Evolutionary conservation across 2,329 filamentous ascomycete genomes (phyloP), one percentile per base, ranked within the genome.

Genomic region (Cadophora luteo-olivacea): DNA sequence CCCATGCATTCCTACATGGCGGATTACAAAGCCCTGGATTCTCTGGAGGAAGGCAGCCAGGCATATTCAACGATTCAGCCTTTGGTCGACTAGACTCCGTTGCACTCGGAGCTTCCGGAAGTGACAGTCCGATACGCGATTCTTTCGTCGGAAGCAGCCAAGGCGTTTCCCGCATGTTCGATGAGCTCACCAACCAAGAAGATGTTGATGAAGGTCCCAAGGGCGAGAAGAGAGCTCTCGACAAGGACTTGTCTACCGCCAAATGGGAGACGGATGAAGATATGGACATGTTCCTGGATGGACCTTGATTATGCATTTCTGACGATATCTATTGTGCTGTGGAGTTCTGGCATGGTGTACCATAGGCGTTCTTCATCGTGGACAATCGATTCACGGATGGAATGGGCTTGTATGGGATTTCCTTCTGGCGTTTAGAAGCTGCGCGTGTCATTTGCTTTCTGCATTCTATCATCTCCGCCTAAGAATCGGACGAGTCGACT

Each of bases 121-220:
- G 69, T 25, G 73, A 75, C 11, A 75, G 71, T 62, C 75, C 76
- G 2, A 68, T 77, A 52, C 66, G 75, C 45, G 76, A 77, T 61
- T 63, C 70, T 0, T 77, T 77, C 57, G 66, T 64, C 25, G 68
- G 69, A 16, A 72, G 71, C 32, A 71, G 67, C 62, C 72, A 73
- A 60, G 73, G 72, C 19, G 66, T 73, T 22, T 67, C 72, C 19
- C 71, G 73, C 57, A 75, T 78, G 73, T 78, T 78, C 66, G 73
- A 75, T 38, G 75, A 77, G 22, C 68, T 77, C n/a, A 78, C 75
- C 16, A 75, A 78, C 64, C 70, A 72, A 52, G 74, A 70, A 45
- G 73, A 76, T 65, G 74, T 69, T n/a, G 71, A 74, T 32, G 70
- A 72, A 12, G 69, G 70, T 7, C 66, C 69, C 6, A 73, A 73